Evolutionary conservation across 1,284 basidiomycete species (phyloP), one percentile per base, ranked within the genome.

Genomic region (Marasmius sp.): DNA sequence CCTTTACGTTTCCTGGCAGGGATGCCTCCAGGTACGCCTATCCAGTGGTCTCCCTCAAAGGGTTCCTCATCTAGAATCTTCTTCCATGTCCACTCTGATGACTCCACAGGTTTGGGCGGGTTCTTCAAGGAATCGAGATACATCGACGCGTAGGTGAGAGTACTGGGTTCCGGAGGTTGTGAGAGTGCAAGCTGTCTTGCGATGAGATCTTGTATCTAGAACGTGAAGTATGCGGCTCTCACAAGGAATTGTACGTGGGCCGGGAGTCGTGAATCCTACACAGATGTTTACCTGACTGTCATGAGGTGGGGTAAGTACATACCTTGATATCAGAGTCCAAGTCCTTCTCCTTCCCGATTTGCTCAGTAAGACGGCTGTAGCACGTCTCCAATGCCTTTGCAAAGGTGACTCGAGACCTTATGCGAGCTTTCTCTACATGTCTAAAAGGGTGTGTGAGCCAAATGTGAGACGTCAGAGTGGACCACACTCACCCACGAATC

Each of bases 1-100:
- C 79, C 80, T 20, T 81, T 78, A 14, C 84, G 43, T 84, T n/a
- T 86, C 73, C 9, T 53, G 10, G 79, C 78, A 1, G 81, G 76
- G 0, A 77, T 76, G 63, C 81, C 83, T 52, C 81, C 81, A 57
- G 76, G 84, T 20, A 82, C 82, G 2, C 89, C 88, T 70, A 90
- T 80, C 89, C 90, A 91, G 66, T 92, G 90, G 62, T 92, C 85
- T 7, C 89, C 89, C 72, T 91, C 86, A 65, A 90, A 89, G 2
- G 90, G 89, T 59, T 92, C 91, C 67, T 91, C 90, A 1, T 82
- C 81, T 14, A 93, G 78, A 58, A 93, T 92, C n/a, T 85, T 81
- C 61, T 81, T 79, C 92, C 89, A 92, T 11, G 86, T 90, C 9
- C 89, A 71, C 4, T 49, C 41, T 9, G 56, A 58, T 12, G 50